Percentiles rank a stretch among this genome's conserved stretches.
phyloP scores from a whole-genome alignment of 192 early-diverging fungal species.

The Dimargaris cristalligena region DNA sequence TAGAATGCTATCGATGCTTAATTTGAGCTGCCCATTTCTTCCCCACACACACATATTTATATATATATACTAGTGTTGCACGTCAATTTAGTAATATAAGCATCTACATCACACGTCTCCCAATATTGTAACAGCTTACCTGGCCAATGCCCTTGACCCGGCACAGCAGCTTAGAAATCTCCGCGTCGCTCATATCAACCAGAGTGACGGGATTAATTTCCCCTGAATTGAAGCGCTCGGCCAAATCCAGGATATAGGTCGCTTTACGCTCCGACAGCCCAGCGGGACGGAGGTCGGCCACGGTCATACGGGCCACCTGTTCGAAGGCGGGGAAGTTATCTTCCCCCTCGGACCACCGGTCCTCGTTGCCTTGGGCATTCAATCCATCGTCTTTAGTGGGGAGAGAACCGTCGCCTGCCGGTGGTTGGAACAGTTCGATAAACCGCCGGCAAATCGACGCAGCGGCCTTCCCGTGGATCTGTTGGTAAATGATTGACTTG shows the following conservation, averaged over 20 bases:
- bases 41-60: too few species aligned
- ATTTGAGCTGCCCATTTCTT: too few species aligned
- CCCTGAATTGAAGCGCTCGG: conserved; percentile 34
- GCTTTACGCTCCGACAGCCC: conserved; percentile 33
- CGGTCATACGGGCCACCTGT: not conserved
- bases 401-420: too few species aligned
- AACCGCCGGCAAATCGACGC: conserved; percentile 37
- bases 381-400: too few species aligned
- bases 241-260: conserved; percentile 48
- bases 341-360: too few species aligned
- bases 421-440: conserved; percentile 23
- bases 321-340: conserved; percentile 7
- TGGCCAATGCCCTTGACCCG: conserved; percentile 48
- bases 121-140: too few species aligned
- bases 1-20: too few species aligned
- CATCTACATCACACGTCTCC: too few species aligned
- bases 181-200: conserved; percentile 32
- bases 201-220: conserved; percentile 28
- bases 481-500: conserved; percentile 47
- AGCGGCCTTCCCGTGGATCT: conserved; percentile 51
- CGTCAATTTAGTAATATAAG: too few species aligned
- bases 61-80: too few species aligned
- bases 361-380: too few species aligned
- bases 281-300: conserved; percentile 15
- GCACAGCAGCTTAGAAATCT: conserved; percentile 31